A percentile compares a stretch with the other conserved stretches of the same genome.
Conservation (phyloP, 805 yeast genomes). For the Sugiyamaella marilandica region DNA sequence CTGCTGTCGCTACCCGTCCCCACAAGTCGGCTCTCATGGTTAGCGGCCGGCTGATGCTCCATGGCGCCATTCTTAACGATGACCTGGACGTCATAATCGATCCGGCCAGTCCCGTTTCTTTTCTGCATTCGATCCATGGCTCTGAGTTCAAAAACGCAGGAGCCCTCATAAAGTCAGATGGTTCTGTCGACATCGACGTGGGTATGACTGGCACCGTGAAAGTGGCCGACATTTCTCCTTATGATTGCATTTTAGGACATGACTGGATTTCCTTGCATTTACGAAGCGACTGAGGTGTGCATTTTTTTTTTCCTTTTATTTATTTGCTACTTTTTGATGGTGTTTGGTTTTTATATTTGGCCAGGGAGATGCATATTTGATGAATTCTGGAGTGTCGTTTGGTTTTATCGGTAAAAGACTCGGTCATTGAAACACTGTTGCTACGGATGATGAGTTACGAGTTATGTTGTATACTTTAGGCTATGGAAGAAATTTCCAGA, state of each 20-base stretch:
- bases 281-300: neutral
- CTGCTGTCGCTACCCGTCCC: neutral
- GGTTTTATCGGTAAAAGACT: neutral
- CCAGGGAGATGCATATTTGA: no score
- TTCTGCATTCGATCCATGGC: conserved; percentile 6
- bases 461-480: neutral
- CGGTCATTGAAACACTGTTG: neutral
- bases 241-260: conserved; percentile 14
- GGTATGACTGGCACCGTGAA: neutral
- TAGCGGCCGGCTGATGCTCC: neutral
- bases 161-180: neutral
- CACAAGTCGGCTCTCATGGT: conserved; percentile 2
- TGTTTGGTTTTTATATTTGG: neutral
- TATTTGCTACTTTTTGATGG: neutral
- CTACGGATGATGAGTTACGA: neutral
- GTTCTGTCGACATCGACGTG: conserved; percentile 2
- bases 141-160: neutral
- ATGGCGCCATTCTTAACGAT: conserved; percentile 1
- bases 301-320: neutral
- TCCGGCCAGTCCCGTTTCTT: conserved; percentile 2
- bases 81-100: conserved; percentile 13
- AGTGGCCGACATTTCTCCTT: conserved; percentile 13
- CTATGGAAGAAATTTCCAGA: no score
- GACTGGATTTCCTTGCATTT: conserved; percentile 10
- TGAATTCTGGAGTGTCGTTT: no score